phyloP scores from a whole-genome alignment of 192 early-diverging fungal species.

The Jimgerdemannia lactiflua region DNA sequence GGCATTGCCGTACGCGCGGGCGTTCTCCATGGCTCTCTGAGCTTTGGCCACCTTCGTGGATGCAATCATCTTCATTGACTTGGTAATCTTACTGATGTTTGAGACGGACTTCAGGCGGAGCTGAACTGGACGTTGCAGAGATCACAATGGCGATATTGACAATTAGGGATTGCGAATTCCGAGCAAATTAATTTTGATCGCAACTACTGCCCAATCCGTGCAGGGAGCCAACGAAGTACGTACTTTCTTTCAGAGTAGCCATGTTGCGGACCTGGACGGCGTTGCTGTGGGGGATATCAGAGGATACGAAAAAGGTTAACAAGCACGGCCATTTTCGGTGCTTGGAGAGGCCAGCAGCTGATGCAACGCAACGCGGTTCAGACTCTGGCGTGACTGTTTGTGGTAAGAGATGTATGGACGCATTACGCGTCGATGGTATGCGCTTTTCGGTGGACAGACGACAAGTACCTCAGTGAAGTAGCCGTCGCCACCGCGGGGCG shows the following conservation, averaged over 20 bases:
- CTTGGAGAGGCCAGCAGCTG: too few relatives aligned
- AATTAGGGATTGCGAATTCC: too few relatives aligned
- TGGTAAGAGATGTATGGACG: background rate
- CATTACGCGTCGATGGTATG: background rate
- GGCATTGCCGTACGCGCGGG: constrained; percentile 70
- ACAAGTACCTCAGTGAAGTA: constrained; percentile 15
- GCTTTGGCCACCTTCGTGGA: constrained; percentile 96
- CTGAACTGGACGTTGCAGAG: constrained; percentile 62
- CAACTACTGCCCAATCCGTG: background rate
- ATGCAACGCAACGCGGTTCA: too few relatives aligned
- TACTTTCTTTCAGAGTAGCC: constrained; percentile 93
- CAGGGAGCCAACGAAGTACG: constrained; percentile 21
- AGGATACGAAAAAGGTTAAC: too few relatives aligned
- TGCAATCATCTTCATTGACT: constrained; percentile 99
- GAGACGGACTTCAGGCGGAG: constrained; percentile 92
- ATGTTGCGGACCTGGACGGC: constrained; percentile 82
- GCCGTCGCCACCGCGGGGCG: constrained; percentile 27
- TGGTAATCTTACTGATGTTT: constrained; percentile 99
- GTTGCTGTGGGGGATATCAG: constrained; percentile 35
- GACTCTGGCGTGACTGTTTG: too few relatives aligned
- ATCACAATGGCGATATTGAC: background rate
- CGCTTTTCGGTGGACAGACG: background rate
- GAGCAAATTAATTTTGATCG: too few relatives aligned
- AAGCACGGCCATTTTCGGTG: too few relatives aligned
- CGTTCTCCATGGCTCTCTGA: constrained; percentile 86